A percentile compares a stretch with the other conserved stretches of the same genome.
Evolutionary conservation across 371 early-diverging fungal species (phyloP).

Genomic region (Apophysomyces variabilis): DNA sequence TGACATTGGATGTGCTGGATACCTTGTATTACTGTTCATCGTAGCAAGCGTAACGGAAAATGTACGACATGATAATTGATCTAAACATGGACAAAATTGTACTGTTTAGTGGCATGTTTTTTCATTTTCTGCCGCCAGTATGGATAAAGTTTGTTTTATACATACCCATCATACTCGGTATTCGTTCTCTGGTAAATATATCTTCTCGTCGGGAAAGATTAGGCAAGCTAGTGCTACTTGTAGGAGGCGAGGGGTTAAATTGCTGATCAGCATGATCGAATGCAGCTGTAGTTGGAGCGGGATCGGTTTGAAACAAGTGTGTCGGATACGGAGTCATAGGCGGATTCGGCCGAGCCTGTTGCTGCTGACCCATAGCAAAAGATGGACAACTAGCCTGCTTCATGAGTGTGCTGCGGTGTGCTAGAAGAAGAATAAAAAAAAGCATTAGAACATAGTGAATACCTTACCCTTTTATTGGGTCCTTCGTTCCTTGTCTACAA

Average conservation of each 20-base stretch:
- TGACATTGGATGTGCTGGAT: slow-evolving; percentile 5
- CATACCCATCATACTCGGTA: slow-evolving; percentile 27
- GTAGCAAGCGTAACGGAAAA: slow-evolving; percentile 15
- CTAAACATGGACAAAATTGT: background rate
- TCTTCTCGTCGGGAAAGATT: slow-evolving; percentile 1
- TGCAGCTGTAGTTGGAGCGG: slow-evolving; percentile 13
- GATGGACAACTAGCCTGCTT: slow-evolving; percentile 32
- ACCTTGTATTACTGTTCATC: slow-evolving; percentile 5
- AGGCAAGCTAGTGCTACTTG: slow-evolving; percentile 10
- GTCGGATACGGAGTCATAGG: slow-evolving; percentile 10
- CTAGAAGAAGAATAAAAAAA: background rate
- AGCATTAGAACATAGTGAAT: background rate
- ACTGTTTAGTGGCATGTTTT: background rate
- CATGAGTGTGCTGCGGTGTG: slow-evolving; percentile 14
- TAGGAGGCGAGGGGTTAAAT: slow-evolving; percentile 12
- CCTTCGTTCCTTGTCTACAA: background rate
- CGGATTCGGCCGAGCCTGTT: background rate
- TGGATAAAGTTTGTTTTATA: background rate
- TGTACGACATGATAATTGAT: slow-evolving; percentile 26
- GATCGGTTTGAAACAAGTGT: slow-evolving; percentile 7
- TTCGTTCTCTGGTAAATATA: slow-evolving; percentile 14
- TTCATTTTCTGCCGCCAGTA: background rate
- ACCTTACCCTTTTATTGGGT: too few relatives aligned
- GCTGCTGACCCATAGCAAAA: slow-evolving; percentile 12
- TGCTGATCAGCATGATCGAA: slow-evolving; percentile 19